Base-by-base conservation (phyloP, 1,139 yeast genomes). In the Pichia sp. region DNA sequence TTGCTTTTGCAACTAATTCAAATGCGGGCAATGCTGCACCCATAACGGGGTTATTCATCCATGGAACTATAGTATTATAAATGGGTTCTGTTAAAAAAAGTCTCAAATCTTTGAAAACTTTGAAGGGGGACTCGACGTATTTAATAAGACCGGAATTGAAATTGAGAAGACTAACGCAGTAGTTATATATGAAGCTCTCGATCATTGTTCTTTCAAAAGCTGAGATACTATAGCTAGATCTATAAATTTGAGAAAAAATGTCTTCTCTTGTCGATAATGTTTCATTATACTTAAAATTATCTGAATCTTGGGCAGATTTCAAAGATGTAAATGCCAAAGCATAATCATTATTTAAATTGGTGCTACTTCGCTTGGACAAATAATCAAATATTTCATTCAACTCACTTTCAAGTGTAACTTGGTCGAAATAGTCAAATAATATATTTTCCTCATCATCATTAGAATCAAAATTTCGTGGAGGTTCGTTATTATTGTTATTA, bases 171-270 rank as follows among this genome's bases (percentile, higher is more conserved):
- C 49, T 52, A 11, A 53, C 52, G 2, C 58, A 51, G 46, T 57
- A 60, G 38, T 59, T 60, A 46, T 51, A 58, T n/a, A 55, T 45
- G 31, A 57, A 58, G 12, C 60, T 55, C 35, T 60, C 63, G 3
- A 59, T 35, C 29, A 60, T 39, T 9, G 58, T 58, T 25, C 59
- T 45, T 39, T 58, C 65, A 33, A 56, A 51, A 0, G 57, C 49
- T 4, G 32, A 37, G 26, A 43, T 34, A 11, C 11, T 11, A 24
- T 12, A 4, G 4, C n/a, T 11, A 3, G 22, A n/a, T 7, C 8
- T 6, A n/a, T 27, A 3, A 11, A 37, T 4, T 8, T 26, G 32
- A 28, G 41, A 35, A 16, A 35, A 23, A 11, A 42, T 2, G 20
- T 35, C 39, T 22, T 42, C 37, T 22, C 22, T 23, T 4, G 37